Evolutionary conservation across 2,329 filamentous ascomycete species (phyloP).

Genomic region (Plenodomus tracheiphilus): DNA sequence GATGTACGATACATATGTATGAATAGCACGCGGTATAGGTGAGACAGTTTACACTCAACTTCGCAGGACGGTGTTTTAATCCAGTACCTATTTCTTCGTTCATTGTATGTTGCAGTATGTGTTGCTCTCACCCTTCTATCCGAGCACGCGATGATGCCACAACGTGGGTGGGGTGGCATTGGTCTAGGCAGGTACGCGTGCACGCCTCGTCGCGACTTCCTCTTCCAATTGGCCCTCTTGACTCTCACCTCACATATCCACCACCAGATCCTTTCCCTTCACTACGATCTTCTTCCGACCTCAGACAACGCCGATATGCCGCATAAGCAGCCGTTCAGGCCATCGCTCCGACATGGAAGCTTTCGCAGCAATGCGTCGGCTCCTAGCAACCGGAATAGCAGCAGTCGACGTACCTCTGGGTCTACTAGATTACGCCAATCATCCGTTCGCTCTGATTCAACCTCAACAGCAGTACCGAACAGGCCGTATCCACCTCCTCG

Average conservation of each 20-base stretch:
- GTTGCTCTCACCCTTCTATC: no score
- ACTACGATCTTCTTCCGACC: neutral
- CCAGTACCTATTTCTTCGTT: no score
- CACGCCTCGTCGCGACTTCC: constrained; percentile 19
- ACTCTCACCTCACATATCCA: constrained; percentile 1
- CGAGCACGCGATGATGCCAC: no score
- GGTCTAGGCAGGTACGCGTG: constrained; percentile 18
- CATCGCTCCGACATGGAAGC: constrained; percentile 10
- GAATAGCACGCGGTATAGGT: neutral
- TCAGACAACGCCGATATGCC: constrained; percentile 14
- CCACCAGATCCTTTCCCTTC: neutral
- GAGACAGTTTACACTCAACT: no score
- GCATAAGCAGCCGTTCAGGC: constrained; percentile 8
- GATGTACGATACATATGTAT: constrained; percentile 7
- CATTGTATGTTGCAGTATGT: no score
- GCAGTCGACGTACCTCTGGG: constrained; percentile 5
- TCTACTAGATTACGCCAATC: constrained; percentile 13
- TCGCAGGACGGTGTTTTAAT: no score
- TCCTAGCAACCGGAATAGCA: constrained; percentile 2
- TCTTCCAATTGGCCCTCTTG: constrained; percentile 1
- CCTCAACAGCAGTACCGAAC: neutral
- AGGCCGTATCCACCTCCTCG: neutral
- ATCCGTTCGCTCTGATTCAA: constrained; percentile 13
- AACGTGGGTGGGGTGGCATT: no score
- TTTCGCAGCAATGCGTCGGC: constrained; percentile 13